Percentiles rank a stretch among this genome's conserved stretches.
These are phyloP conservation scores for Citropsis articulata DNA, from an alignment of 345 rosid genomes.

Conservation along the genomic window DNA sequence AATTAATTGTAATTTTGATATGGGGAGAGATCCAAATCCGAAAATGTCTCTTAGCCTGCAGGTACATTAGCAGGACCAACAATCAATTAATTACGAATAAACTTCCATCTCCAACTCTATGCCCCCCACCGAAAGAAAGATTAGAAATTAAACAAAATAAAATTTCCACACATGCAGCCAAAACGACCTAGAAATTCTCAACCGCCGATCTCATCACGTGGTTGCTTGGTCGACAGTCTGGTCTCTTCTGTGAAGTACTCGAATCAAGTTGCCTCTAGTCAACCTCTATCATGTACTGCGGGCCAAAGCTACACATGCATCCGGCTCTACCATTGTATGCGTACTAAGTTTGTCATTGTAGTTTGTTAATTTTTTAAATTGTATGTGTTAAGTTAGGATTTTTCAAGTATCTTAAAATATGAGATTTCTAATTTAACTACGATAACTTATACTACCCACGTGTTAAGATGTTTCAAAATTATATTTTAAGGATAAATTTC, in stretches of 20 bases:
- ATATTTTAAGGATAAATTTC: too few relatives aligned
- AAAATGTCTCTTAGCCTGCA: neutral
- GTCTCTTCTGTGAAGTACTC: neutral
- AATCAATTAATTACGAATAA: neutral
- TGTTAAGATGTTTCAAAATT: too few relatives aligned
- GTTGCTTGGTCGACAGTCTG: constrained; percentile 22
- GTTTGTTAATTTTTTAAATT: too few relatives aligned
- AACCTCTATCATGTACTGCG: too few relatives aligned
- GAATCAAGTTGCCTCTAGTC: neutral
- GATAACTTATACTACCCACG: too few relatives aligned
- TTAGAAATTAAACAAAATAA: neutral
- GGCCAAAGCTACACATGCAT: too few relatives aligned
- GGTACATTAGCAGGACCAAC: neutral
- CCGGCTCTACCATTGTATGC: too few relatives aligned
- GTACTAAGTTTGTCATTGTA: too few relatives aligned
- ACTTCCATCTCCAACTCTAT: neutral
- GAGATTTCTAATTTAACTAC: too few relatives aligned
- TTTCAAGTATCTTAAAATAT: too few relatives aligned
- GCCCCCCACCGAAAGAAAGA: neutral
- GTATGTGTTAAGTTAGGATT: too few relatives aligned
- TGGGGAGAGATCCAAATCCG: constrained; percentile 9
- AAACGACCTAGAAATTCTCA: constrained; percentile 21
- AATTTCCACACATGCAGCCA: neutral
- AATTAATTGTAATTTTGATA: neutral
- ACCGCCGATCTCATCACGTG: constrained; percentile 30